Base-by-base conservation (phyloP, 2,329 filamentous ascomycete genomes). In the Aspergillus pseudoviridinutans region DNA sequence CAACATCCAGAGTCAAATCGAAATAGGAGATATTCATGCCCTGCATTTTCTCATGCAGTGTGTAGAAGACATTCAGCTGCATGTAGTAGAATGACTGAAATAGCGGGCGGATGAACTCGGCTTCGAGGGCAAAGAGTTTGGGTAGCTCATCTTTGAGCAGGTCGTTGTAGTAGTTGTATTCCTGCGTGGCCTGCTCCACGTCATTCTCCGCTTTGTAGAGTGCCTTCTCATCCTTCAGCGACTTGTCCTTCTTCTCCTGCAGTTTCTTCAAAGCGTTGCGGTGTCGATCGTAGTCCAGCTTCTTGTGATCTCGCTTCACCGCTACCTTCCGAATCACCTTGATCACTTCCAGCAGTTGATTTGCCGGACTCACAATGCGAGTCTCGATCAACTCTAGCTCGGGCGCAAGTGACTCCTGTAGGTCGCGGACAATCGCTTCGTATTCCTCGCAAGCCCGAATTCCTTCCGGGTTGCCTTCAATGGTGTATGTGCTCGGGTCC, bases 41-140 rank as follows among this genome's bases (percentile, higher is more conserved):
- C 78, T 99, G 94, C 94, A 99, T 99, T 77, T 88, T 91, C 77
- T 97, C 93, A 74, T 99, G 94, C 54, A 99, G 82, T 1, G 94
- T 99, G 77, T 99, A 99, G 76, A 97, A 99, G 64, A 99, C 91
- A 76, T 99, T 99, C 64, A 99, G 85, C 76, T 99, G 94, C 94
- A 99, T 99, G 81, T 97, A 99, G 79, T 99, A 99, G 79, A 99
- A 99, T 9, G 91, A 96, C 74, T 97, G 94, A 82, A 99, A 99
- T 7, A 99, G 85, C 2, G 94, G 94, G 65, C 91, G 88, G 74
- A 99, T 99, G 74, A 99, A 97, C 74, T 97, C 89, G 62, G 88
- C 85, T 75, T 99, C 94, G 20, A 99, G 85, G 7, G 80, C 75
- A 76, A 99, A 99, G 10, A 99, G 84, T 75, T 92, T 91, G 28